phyloP scores from a whole-genome alignment of 1,139 yeast species.

The Geotrichum cucujoidarum region DNA sequence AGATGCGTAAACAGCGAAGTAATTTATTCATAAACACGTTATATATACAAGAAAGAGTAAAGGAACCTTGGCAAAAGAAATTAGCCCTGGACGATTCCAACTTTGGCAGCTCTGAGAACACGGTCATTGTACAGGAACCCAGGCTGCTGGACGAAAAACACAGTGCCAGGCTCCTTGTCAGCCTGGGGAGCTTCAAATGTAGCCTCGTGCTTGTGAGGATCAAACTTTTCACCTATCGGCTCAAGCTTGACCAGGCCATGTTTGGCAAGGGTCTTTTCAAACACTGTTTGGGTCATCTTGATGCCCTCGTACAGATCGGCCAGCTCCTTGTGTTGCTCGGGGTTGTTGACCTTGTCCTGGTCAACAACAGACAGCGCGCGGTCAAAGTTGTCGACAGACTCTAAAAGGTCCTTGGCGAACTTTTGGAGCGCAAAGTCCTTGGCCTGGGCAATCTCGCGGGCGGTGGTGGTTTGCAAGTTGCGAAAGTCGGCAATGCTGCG shows the following conservation, averaged over 20 bases:
- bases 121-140: slow-evolving; percentile 85
- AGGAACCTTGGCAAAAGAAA: slow-evolving; percentile 14
- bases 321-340: slow-evolving; percentile 48
- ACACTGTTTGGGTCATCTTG: slow-evolving; percentile 80
- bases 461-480: slow-evolving; percentile 85
- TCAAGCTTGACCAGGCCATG: slow-evolving; percentile 80
- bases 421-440: slow-evolving; percentile 88
- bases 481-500: slow-evolving; percentile 91
- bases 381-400: slow-evolving; percentile 85
- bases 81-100: slow-evolving; percentile 82
- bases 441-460: slow-evolving; percentile 80
- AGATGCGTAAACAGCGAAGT: too few relatives aligned
- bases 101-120: slow-evolving; percentile 94
- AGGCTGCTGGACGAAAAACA: slow-evolving; percentile 86
- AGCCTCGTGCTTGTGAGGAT: slow-evolving; percentile 92
- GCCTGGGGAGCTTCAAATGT: slow-evolving; percentile 85
- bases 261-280: slow-evolving; percentile 73
- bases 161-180: slow-evolving; percentile 88
- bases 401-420: slow-evolving; percentile 86
- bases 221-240: slow-evolving; percentile 79
- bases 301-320: slow-evolving; percentile 83
- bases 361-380: slow-evolving; percentile 76
- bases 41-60: slow-evolving; percentile 15
- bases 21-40: neutral
- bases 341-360: slow-evolving; percentile 45